Base-by-base conservation (phyloP, 2,329 filamentous ascomycete genomes). In the Colletotrichum theobromicola region DNA sequence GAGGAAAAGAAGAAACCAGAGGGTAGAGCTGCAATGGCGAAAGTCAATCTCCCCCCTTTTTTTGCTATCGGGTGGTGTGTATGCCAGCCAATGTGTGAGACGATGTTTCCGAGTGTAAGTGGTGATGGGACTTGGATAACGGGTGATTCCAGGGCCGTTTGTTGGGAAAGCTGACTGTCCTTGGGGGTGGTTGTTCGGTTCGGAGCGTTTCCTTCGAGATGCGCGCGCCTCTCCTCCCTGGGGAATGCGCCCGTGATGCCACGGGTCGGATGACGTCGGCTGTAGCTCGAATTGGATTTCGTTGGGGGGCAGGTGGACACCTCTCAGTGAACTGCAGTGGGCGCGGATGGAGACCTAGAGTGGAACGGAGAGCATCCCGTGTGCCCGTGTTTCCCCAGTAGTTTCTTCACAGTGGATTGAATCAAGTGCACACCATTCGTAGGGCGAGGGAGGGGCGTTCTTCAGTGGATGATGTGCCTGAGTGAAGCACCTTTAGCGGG, bases 211-310 rank as follows among this genome's bases (percentile, higher is more conserved):
- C 32, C 34, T 61, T 66, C n/a, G 21, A 58, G 50, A 55, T 61
- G 53, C 66, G 24, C 42, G 34, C 62, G 57, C 30, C 57, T 61
- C 30, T 32, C 72, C 68, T 75, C 68, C 69, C 67, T 67, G 18
- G 69, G 72, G 72, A 72, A 75, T 75, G 71, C 71, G 69, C 72
- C 69, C 57, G 69, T 67, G 69, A 75, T 75, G 62, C 68, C 46
- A 72, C 72, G 34, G 67, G 69, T 75, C 69, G 72, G 63, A 75
- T 75, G 72, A 75, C 72, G 72, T 75, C 72, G 72, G 72, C 55
- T 67, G 42, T 63, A 50, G 55, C 69, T 67, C 55, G 69, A 64
- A 63, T 60, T 63, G 68, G 72, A 72, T 75, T 75, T 67, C 63
- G 72, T 72, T 75, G 72, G 72, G 72, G 61, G 67, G 67, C 55